Percentiles rank a stretch among this genome's conserved stretches.
These are phyloP conservation scores for Cryphonectria carpinicola DNA, from an alignment of 2,329 filamentous ascomycete genomes.

Conservation along the genomic window DNA sequence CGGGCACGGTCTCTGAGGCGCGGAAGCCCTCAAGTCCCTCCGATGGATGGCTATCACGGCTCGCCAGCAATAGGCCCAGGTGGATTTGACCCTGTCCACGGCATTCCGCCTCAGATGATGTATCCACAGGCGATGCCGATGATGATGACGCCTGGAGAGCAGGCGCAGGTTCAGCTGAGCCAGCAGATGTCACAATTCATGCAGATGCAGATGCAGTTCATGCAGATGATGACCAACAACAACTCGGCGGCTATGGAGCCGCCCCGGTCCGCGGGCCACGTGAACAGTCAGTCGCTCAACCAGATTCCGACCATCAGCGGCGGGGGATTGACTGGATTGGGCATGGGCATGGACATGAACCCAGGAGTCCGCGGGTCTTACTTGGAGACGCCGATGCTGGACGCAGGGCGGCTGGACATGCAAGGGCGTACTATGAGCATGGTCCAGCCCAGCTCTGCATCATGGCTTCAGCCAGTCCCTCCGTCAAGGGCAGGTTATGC, in stretches of 20 bases:
- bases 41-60: conserved; percentile 54
- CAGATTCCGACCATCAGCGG: conserved; percentile 48
- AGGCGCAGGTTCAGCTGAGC: conserved; percentile 78
- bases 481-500: conserved; percentile 44
- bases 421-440: conserved; percentile 79
- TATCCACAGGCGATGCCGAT: conserved; percentile 42
- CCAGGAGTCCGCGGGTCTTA: conserved; percentile 48
- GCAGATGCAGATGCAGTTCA: conserved; percentile 94
- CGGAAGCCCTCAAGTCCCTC: conserved; percentile 77
- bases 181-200: conserved; percentile 87
- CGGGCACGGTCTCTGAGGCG: conserved; percentile 76
- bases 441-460: conserved; percentile 69
- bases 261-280: conserved; percentile 37
- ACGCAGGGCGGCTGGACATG: conserved; percentile 48
- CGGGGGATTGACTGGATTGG: conserved; percentile 30
- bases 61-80: conserved; percentile 42
- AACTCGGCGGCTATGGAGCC: conserved; percentile 36
- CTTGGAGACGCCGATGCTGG: conserved; percentile 46
- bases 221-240: conserved; percentile 73
- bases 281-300: conserved; percentile 46
- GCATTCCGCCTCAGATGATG: conserved; percentile 57
- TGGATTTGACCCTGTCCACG: conserved; percentile 53
- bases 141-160: conserved; percentile 61
- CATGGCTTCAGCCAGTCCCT: conserved; percentile 56
- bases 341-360: conserved; percentile 31